A percentile compares a stretch with the other conserved stretches of the same genome.
These are phyloP conservation scores for Linum tenue DNA, from an alignment of 345 rosid genomes.

Conservation along the genomic window DNA sequence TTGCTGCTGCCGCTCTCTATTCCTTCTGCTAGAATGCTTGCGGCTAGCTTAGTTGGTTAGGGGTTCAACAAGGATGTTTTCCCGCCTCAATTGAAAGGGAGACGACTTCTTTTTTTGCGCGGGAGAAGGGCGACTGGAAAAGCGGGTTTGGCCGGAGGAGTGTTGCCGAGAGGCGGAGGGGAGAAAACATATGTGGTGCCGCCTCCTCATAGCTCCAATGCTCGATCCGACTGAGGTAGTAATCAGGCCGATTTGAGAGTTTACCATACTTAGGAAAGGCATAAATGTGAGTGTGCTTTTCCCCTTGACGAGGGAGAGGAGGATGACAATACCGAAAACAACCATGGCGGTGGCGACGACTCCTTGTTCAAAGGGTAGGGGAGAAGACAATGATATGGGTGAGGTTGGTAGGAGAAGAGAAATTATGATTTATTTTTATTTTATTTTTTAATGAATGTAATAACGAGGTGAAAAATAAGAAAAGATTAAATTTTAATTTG, in stretches of 20 bases:
- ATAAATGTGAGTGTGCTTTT: conserved; percentile 8
- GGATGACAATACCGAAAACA: too few relatives aligned
- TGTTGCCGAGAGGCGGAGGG: not conserved
- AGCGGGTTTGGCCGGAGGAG: not conserved
- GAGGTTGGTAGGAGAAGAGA: too few relatives aligned
- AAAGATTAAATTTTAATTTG: too few relatives aligned
- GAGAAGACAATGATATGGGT: too few relatives aligned
- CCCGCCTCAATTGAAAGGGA: not conserved
- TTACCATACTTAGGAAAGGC: conserved; percentile 30
- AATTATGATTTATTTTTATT: too few relatives aligned
- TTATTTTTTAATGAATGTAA: too few relatives aligned
- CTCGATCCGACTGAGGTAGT: conserved; percentile 39
- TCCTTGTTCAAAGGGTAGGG: too few relatives aligned
- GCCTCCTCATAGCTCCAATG: conserved; percentile 75
- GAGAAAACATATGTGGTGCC: conserved; percentile 72
- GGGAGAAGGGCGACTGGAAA: not conserved
- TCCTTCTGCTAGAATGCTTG: not conserved
- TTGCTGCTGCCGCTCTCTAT: not conserved
- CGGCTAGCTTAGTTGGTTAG: not conserved
- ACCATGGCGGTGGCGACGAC: too few relatives aligned
- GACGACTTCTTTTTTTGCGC: not conserved
- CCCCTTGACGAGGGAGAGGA: not conserved
- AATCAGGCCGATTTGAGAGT: conserved; percentile 28
- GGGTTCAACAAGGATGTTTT: not conserved
- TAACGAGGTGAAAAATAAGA: too few relatives aligned